Base-by-base conservation (phyloP, 768 basidiomycete species). In the Collybia sp. region DNA sequence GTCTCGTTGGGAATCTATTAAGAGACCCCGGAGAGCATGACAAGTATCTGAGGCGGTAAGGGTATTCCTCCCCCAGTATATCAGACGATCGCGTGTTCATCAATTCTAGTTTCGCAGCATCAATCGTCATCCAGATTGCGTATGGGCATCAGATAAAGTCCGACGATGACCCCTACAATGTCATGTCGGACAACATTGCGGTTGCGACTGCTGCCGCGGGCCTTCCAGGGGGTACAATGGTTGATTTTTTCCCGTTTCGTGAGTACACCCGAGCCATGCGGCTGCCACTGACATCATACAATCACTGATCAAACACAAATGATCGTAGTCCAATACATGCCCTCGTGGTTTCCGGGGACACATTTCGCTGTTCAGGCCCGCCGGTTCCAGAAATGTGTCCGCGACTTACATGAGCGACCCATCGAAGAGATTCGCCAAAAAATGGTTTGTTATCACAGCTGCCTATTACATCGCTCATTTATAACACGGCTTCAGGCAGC, bases 311-410 rank as follows among this genome's bases (percentile, higher is more conserved):
- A n/a, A n/a, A n/a, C n/a, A n/a, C n/a, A n/a, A n/a, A n/a, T n/a
- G n/a, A n/a, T n/a, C n/a, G 18, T 41, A 53, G 51, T 53, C 4
- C 43, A 34, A 45, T 46, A 51, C 33, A 13, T 51, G 11, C 57
- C 57, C 1, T 53, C 53, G 9, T 58, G 57, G 57, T 58, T 58
- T 38, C 55, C 57, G 9, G 57, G 57, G 3, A 53, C 54, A 38
- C 53, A 46, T 34, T 53, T 52, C 45, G 50, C 51, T 1, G 43
- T 31, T 19, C 30, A 25, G 25, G 57, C 57, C 12, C 48, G 48
- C 35, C 38, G 35, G 32, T 38, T 41, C 35, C 12, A 37, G 16
- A 43, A 34, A 37, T 34, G 36, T n/a, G 16, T 52, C 41, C 31
- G 46, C 30, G 45, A 34, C n/a, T 30, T 54, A 8, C 42, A 53